A percentile compares a stretch with the other conserved stretches of the same genome.
phyloP scores from a whole-genome alignment of 2,329 filamentous ascomycete genomes.

The Neurospora sp. region DNA sequence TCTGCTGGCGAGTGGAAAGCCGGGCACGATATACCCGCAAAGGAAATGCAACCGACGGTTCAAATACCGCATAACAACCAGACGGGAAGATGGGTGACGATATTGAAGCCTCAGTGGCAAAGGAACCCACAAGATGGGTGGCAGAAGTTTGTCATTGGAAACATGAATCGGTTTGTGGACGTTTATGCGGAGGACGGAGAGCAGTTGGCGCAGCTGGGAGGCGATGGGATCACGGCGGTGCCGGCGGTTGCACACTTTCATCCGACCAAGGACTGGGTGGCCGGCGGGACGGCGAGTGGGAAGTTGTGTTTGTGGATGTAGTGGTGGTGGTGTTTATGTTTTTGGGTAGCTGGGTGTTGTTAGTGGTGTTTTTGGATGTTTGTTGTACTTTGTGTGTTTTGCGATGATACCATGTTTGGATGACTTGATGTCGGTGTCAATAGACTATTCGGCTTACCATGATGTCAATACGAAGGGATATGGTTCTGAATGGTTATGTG shows the following conservation, averaged over 20 bases:
- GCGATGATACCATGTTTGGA: not conserved
- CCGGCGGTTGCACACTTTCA: slow-evolving; percentile 90
- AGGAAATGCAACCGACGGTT: slow-evolving; percentile 58
- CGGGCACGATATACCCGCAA: slow-evolving; percentile 46
- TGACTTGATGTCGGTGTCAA: not conserved
- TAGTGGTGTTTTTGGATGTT: not conserved
- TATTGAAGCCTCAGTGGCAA: slow-evolving; percentile 79
- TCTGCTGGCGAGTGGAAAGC: slow-evolving; percentile 49
- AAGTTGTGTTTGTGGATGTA: slow-evolving; percentile 89
- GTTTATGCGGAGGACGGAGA: slow-evolving; percentile 74
- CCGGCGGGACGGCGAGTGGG: slow-evolving; percentile 81
- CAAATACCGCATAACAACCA: slow-evolving; percentile 85
- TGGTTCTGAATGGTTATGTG: not conserved
- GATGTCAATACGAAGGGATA: not conserved
- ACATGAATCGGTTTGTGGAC: slow-evolving; percentile 97
- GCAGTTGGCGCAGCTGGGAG: slow-evolving; percentile 79
- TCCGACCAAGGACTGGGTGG: slow-evolving; percentile 80
- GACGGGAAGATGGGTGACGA: slow-evolving; percentile 89
- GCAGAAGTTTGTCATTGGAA: slow-evolving; percentile 84
- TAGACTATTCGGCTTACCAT: not conserved
- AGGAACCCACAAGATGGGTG: slow-evolving; percentile 64
- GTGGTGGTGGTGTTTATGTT: not conserved
- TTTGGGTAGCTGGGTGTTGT: not conserved
- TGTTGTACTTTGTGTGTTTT: not conserved
- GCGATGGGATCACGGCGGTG: slow-evolving; percentile 87